Evolutionary conservation across 1,284 basidiomycete species (phyloP), one percentile per base, ranked within the genome.

Genomic region (Ganoderma lingzhi): DNA sequence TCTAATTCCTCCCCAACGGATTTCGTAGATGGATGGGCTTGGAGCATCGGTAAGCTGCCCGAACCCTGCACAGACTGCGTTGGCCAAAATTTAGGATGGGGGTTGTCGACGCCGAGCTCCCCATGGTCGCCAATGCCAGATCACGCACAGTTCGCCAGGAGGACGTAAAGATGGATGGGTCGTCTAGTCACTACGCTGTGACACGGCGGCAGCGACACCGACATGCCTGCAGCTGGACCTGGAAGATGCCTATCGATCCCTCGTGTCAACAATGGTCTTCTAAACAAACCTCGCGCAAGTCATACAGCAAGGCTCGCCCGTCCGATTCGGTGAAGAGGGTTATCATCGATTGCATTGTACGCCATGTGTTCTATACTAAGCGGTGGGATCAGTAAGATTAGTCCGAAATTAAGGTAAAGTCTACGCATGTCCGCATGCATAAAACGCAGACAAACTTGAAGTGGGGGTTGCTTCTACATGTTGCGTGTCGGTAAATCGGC

Each of bases 141-240:
- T n/a, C 48, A 28, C 23, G 12, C 23, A 53, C 23, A 10, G 10
- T 28, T 28, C 48, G 23, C 48, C 4, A 19, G 8, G 41, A 63
- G 61, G 65, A 67, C 65, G 65, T 67, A 63, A 67, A 45, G 45
- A 48, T 48, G 45, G 45, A n/a, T 48, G 3, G 48, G 48, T 28
- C 23, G 23, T 53, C 23, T 28, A 1, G 48, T 53, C 23, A 51
- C 48, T 28, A 28, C 10, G 17, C 62, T 66, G 23, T 30, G 8
- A n/a, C 37, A 14, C 30, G 19, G 37, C 12, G 28, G 15, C 14
- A 23, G 37, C 37, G 39, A 42, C 59, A 28, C 28, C 23, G n/a
- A n/a, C 37, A 39, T 23, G 23, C 48, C 35, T 59, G 10, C 6
- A 56, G 23, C 45, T 28, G 23, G 23, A 12, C 48, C 30, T 56